Conservation (phyloP, 2,329 filamentous ascomycete species). For the Berkeleyomyces basicola region DNA sequence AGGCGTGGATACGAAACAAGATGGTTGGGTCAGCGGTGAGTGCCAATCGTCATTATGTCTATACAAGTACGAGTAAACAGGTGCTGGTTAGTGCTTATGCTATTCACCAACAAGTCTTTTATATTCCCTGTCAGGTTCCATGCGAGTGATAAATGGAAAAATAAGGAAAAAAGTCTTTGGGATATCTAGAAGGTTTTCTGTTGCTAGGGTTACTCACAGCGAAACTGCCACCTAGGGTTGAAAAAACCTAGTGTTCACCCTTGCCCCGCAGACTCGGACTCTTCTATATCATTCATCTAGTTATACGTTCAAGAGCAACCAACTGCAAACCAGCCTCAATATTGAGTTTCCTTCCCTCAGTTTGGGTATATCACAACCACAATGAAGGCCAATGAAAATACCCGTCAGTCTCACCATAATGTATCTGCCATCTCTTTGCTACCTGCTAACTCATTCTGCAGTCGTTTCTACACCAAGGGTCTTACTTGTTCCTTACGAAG, state of each 20-base stretch:
- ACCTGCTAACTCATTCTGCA: conserved; percentile 21
- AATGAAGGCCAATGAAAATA: conserved; percentile 31
- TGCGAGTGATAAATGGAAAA: no score
- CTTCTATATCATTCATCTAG: not conserved
- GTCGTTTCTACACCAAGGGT: conserved; percentile 49
- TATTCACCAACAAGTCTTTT: no score
- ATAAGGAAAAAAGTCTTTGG: no score
- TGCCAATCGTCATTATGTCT: no score
- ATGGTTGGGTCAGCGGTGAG: not conserved
- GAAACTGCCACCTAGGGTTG: not conserved
- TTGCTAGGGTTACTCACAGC: not conserved
- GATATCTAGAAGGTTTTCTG: not conserved
- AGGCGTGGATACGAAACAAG: not conserved
- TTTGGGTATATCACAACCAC: conserved; percentile 7
- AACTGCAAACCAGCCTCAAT: not conserved
- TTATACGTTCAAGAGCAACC: not conserved
- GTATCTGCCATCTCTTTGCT: not conserved
- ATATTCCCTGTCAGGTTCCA: no score
- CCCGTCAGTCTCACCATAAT: conserved; percentile 20
- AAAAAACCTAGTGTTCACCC: not conserved
- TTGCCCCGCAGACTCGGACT: not conserved
- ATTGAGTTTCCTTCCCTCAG: not conserved
- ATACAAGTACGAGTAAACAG: not conserved
- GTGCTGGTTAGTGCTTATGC: not conserved
- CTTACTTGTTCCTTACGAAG: conserved; percentile 70